Percentiles rank a stretch among this genome's conserved stretches.
These are phyloP conservation scores for Fusarium pseudonygamai DNA, from an alignment of 2,329 filamentous ascomycete species.

Conservation along the genomic window DNA sequence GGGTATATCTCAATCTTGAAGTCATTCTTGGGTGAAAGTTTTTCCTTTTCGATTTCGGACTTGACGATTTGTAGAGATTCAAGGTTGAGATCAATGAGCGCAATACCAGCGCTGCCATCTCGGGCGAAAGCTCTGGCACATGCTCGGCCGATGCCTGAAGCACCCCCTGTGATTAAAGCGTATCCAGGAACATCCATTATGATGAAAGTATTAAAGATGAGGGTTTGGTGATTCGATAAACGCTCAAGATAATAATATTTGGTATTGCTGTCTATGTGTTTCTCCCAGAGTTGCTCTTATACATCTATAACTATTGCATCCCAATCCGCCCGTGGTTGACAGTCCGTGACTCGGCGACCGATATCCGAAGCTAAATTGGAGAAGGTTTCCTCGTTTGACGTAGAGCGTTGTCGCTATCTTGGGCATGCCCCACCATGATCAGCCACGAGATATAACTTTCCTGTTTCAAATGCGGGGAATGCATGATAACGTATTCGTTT, in stretches of 20 bases:
- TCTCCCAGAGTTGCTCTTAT: not conserved
- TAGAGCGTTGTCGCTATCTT: not conserved
- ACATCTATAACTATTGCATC: not conserved
- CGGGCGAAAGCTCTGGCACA: conserved; percentile 43
- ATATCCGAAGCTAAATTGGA: conserved; percentile 2
- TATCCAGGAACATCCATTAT: conserved; percentile 45
- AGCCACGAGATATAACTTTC: conserved; percentile 24
- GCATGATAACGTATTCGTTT: not conserved
- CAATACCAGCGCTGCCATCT: conserved; percentile 44
- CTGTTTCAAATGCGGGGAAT: conserved; percentile 7
- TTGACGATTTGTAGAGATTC: conserved; percentile 29
- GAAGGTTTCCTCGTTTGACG: conserved; percentile 15
- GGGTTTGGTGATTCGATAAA: accelerated
- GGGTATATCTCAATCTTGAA: conserved; percentile 13
- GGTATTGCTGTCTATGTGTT: too few species aligned
- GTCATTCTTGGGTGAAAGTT: not conserved
- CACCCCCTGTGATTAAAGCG: conserved; percentile 45
- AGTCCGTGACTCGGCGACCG: not conserved
- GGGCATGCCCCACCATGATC: not conserved
- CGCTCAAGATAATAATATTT: accelerated
- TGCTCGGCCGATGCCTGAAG: conserved; percentile 46
- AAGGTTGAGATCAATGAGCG: conserved; percentile 41
- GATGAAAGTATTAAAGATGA: accelerated
- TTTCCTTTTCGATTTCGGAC: conserved; percentile 32
- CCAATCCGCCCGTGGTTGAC: accelerated